phyloP scores from a whole-genome alignment of 176 grass and related monocot species.

The Oryza glaberrima region DNA sequence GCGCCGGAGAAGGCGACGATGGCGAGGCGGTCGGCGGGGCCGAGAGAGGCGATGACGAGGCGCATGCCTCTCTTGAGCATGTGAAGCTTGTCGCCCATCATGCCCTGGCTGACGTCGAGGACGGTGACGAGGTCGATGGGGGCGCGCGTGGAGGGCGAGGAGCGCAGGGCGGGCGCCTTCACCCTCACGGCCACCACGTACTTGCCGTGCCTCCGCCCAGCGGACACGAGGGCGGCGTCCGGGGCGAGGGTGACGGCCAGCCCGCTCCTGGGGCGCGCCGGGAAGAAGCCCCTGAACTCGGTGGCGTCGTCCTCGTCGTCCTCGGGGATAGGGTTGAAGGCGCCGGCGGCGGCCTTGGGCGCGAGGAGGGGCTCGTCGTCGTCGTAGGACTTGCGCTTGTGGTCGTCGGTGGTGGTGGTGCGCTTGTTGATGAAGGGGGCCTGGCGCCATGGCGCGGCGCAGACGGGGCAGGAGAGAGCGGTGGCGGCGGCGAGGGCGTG shows the following conservation, averaged over 20 bases:
- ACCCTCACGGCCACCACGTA: conserved; percentile 84
- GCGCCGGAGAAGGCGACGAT: conserved; percentile 86
- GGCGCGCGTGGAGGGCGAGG: conserved; percentile 36
- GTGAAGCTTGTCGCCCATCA: conserved; percentile 90
- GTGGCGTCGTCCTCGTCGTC: conserved; percentile 50
- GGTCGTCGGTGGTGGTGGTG: conserved; percentile 36
- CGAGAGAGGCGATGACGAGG: conserved; percentile 69
- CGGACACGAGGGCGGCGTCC: conserved; percentile 67
- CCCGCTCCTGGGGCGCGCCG: conserved; percentile 27
- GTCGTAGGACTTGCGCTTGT: conserved; percentile 73
- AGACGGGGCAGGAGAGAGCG: conserved; percentile 73
- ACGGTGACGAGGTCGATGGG: conserved; percentile 91
- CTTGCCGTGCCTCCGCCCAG: conserved; percentile 67
- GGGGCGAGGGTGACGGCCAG: conserved; percentile 51
- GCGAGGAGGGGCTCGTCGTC: conserved; percentile 79
- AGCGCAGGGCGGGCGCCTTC: conserved; percentile 63
- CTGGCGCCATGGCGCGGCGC: conserved; percentile 69
- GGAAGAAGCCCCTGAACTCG: conserved; percentile 59
- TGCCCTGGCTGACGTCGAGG: conserved; percentile 84
- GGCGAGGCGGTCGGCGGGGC: conserved; percentile 78
- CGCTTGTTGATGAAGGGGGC: conserved; percentile 57
- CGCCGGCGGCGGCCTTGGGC: conserved; percentile 36
- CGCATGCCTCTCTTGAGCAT: conserved; percentile 88
- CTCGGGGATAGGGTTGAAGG: conserved; percentile 93
- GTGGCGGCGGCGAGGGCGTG: conserved; percentile 10